Base-by-base conservation (phyloP, 176 grass and related monocot genomes). In the Phyllostachys edulis region DNA sequence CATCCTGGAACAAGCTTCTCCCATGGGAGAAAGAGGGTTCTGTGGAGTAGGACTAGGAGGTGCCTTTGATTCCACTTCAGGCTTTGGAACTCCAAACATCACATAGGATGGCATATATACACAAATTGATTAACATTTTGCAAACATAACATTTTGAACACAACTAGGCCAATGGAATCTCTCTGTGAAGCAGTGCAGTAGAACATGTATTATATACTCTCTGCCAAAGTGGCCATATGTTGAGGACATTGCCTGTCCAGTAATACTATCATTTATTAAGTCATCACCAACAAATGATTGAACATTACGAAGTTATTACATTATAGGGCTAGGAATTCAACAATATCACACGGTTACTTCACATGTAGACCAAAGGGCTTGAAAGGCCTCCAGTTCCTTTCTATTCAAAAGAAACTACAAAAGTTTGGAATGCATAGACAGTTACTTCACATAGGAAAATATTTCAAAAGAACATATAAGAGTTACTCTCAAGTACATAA, bases 1-100 rank as follows among this genome's bases (percentile, higher is more conserved):
- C 84, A 89, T 78, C 81, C 93, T 94, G 79, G 91, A 86, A 79
- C 93, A 99, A 46, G 96, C 96, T 90, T 99, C 96, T 60, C 91
- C 93, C 82, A 99, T 89, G 63, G 91, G 66, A 64, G 93, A 96
- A 74, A 99, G 88, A 79, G 88, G 88, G 77, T 67, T 79, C 68
- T 89, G 89, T 49, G 61, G 77, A 67, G 64, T 77, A 64, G 75
- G 77, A 56, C 57, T 77, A 51, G 88, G 88, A 78, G 76, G 84
- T 4, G 84, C 32, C 72, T 72, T 85, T 41, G 84, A 51, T 74
- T 57, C 73, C 79, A 52, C n/a, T n/a, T n/a, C n/a, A n/a, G n/a
- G n/a, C n/a, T n/a, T 79, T 17, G 84, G 13, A 74, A 90, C 63
- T 79, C 88, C 88, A 83, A 90, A 84, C 88, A 90, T 87, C 80